Percentiles rank a stretch among this genome's conserved stretches.
These are phyloP conservation scores for Saitoella complicata DNA, from an alignment of 805 yeast species.

Conservation along the genomic window DNA sequence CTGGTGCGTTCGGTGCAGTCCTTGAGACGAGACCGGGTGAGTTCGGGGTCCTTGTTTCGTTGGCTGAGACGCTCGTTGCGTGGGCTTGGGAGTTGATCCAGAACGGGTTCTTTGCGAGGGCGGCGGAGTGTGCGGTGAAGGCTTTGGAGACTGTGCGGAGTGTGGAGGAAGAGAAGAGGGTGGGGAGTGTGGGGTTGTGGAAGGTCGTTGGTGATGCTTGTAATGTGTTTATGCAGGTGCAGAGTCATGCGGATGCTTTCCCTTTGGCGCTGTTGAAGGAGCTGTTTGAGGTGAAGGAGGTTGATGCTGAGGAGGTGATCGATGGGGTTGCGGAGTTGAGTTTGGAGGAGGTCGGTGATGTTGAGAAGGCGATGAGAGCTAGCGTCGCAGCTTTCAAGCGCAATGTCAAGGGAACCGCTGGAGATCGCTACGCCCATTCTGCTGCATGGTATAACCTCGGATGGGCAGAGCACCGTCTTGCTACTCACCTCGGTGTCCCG, in stretches of 20 bases:
- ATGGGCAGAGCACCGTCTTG: constrained; percentile 27
- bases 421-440: constrained; percentile 6
- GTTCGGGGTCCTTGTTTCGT: constrained; percentile 32
- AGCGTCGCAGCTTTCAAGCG: not conserved
- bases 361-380: too few species aligned
- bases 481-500: too few species aligned
- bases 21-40: constrained; percentile 32
- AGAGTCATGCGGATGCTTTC: constrained; percentile 33
- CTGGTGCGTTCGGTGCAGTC: constrained; percentile 30
- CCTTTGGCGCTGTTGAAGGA: constrained; percentile 27
- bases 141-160: constrained; percentile 30
- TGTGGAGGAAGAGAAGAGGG: constrained; percentile 23
- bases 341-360: not conserved
- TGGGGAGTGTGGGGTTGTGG: constrained; percentile 20
- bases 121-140: constrained; percentile 31
- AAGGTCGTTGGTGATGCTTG: constrained; percentile 42
- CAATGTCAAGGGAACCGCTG: not conserved
- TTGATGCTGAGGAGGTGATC: constrained; percentile 8
- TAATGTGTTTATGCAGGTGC: constrained; percentile 36
- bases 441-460: constrained; percentile 53
- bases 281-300: constrained; percentile 18
- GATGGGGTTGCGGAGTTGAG: constrained; percentile 6
- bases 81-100: constrained; percentile 36
- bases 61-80: constrained; percentile 41
- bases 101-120: constrained; percentile 54